phyloP scores from a whole-genome alignment of 306 rosid genomes.

The Lathyrus oleraceus region DNA sequence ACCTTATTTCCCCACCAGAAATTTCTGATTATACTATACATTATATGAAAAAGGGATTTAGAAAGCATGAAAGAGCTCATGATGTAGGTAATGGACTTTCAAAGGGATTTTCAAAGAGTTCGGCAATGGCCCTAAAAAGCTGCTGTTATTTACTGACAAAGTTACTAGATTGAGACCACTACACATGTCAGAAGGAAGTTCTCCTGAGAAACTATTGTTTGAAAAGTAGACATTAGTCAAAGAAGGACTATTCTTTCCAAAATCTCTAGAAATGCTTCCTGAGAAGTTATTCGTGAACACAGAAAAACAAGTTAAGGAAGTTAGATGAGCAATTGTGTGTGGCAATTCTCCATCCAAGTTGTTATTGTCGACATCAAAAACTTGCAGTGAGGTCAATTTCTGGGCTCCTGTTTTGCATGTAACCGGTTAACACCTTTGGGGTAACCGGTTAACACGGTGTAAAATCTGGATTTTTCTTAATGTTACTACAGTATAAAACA shows the following conservation, averaged over 20 bases:
- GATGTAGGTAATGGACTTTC: no score
- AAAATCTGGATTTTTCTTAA: no score
- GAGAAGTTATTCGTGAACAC: constrained; percentile 59
- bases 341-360: constrained; percentile 58
- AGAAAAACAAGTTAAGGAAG: constrained; percentile 36
- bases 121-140: constrained; percentile 59
- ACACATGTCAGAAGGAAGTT: constrained; percentile 62
- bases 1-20: no score
- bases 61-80: no score
- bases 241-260: constrained; percentile 54
- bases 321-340: constrained; percentile 42
- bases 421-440: no score
- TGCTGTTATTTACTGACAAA: constrained; percentile 46
- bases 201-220: constrained; percentile 66
- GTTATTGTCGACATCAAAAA: constrained; percentile 51
- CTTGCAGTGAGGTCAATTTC: constrained; percentile 34
- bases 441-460: no score
- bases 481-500: no score
- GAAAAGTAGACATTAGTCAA: constrained; percentile 47
- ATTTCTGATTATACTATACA: no score
- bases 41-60: no score
- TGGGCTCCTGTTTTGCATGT: no score
- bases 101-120: constrained; percentile 60
- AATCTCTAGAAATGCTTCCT: constrained; percentile 53
- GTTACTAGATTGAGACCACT: constrained; percentile 26